These are phyloP conservation scores for Aspergillus sp. DNA, from an alignment of 2,329 filamentous ascomycete species.

Conservation along the genomic window DNA sequence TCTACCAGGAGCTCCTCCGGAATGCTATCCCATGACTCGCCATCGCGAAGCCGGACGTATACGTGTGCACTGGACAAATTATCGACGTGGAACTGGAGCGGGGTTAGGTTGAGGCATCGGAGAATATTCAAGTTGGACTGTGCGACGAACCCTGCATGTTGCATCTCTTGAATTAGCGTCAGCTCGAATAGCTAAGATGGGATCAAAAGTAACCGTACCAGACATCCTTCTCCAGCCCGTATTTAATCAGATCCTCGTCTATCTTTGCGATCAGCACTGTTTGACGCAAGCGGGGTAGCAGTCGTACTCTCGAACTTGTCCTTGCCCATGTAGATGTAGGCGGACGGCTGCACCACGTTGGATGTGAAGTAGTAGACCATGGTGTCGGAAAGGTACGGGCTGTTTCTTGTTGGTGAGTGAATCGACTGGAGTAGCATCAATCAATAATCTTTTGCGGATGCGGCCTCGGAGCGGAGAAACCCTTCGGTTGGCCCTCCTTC, in stretches of 20 bases:
- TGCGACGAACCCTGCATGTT: conserved; percentile 32
- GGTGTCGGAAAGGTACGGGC: background rate
- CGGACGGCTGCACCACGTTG: conserved; percentile 74
- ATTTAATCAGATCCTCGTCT: conserved; percentile 97
- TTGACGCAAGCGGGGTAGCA: background rate
- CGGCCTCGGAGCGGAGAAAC: conserved; percentile 9
- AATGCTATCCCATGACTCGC: conserved; percentile 80
- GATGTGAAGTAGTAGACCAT: conserved; percentile 97
- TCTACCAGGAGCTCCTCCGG: conserved; percentile 73
- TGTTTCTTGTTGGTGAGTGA: background rate
- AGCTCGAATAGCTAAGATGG: background rate
- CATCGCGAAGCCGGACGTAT: conserved; percentile 80
- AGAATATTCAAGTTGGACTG: no score
- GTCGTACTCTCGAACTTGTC: conserved; percentile 95
- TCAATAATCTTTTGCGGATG: background rate
- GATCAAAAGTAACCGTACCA: conserved; percentile 58
- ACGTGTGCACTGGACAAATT: conserved; percentile 96
- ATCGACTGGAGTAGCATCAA: no score
- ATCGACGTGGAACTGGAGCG: conserved; percentile 83
- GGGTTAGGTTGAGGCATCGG: conserved; percentile 5
- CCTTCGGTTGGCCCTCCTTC: background rate
- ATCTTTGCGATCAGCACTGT: conserved; percentile 14
- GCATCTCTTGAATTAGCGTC: background rate
- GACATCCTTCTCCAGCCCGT: conserved; percentile 92
- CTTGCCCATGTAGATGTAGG: conserved; percentile 94